Conservation (phyloP, 495 filamentous ascomycete species). For the Hyaloscypha bicolor region DNA sequence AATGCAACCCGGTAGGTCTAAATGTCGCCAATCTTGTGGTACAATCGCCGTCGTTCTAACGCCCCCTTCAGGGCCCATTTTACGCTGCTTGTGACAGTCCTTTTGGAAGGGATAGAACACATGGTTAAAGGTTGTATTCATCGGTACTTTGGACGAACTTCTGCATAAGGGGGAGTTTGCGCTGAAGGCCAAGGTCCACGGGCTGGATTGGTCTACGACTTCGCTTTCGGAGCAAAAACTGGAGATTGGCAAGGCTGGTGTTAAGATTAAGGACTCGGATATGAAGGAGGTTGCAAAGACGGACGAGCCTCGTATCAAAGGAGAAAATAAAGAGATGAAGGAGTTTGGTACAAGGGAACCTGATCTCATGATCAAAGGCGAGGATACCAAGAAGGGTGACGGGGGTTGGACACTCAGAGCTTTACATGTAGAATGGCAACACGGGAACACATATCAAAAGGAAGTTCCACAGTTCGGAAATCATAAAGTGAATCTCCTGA, state of each 20-base stretch:
- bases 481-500: too few species aligned
- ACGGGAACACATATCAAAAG: too few species aligned
- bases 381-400: too few species aligned
- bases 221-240: neutral
- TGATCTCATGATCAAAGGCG: too few species aligned
- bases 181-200: neutral
- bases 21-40: neutral
- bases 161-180: too few species aligned
- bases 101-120: neutral
- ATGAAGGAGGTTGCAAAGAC: neutral
- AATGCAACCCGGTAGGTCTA: neutral
- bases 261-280: neutral
- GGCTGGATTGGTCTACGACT: neutral
- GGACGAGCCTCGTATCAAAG: neutral
- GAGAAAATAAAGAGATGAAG: neutral
- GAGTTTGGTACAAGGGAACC: too few species aligned
- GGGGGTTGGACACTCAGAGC: too few species aligned
- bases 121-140: neutral
- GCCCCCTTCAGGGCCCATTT: neutral
- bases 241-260: neutral
- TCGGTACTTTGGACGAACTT: neutral
- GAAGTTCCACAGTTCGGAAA: too few species aligned
- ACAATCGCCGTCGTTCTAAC: neutral
- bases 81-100: neutral
- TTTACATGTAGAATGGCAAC: too few species aligned